Conservation (phyloP, 106 monocot genomes). For the Dendrobium chrysotoxum region DNA sequence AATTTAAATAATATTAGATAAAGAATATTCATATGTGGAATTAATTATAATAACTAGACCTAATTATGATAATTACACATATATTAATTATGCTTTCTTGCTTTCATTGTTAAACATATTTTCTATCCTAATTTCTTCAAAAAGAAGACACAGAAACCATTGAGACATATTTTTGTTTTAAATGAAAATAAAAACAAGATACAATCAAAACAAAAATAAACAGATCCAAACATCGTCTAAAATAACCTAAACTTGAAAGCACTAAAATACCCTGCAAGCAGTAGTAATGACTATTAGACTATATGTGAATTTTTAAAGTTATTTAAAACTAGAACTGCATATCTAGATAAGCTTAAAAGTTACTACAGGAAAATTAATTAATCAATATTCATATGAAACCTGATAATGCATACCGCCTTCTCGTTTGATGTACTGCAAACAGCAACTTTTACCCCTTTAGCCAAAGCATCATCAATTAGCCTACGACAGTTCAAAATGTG, state of each 20-base stretch:
- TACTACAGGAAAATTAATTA: neutral
- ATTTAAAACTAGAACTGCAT: neutral
- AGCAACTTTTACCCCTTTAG: conserved; percentile 80
- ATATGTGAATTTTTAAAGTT: neutral
- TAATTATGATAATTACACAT: too few relatives aligned
- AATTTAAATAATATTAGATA: too few relatives aligned
- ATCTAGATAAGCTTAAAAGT: neutral
- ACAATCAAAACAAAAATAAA: too few relatives aligned
- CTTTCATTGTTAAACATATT: too few relatives aligned
- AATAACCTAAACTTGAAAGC: neutral
- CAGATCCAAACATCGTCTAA: too few relatives aligned
- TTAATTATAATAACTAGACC: too few relatives aligned
- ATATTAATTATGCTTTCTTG: too few relatives aligned
- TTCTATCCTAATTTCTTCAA: too few relatives aligned
- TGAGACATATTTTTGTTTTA: too few relatives aligned
- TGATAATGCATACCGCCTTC: conserved; percentile 79
- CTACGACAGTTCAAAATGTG: conserved; percentile 22
- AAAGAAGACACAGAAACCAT: too few relatives aligned
- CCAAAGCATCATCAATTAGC: conserved; percentile 83
- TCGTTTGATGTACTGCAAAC: conserved; percentile 99
- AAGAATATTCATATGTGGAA: too few relatives aligned
- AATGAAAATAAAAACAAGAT: too few relatives aligned
- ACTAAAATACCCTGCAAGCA: neutral
- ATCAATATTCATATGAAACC: conserved; percentile 15
- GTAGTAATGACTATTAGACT: neutral